These are phyloP conservation scores for Stereocaulon alpinum DNA, from an alignment of 495 filamentous ascomycete species.

Conservation along the genomic window DNA sequence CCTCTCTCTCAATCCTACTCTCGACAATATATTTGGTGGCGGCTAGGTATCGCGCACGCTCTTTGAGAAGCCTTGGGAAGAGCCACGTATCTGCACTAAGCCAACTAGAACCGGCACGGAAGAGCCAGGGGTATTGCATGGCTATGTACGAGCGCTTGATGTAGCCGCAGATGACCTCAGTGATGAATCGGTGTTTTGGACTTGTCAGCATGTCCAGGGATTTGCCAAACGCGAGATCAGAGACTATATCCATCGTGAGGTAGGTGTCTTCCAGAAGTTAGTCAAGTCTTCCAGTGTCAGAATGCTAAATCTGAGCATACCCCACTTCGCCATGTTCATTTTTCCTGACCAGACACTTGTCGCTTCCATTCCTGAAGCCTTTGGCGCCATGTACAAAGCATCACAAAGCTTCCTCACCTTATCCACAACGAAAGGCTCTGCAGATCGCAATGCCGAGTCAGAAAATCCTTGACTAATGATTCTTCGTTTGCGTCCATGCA, in stretches of 20 bases:
- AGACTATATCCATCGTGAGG: conserved; percentile 26
- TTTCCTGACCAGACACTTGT: conserved; percentile 8
- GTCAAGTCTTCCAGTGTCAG: neutral
- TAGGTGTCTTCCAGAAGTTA: neutral
- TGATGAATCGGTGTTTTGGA: conserved; percentile 21
- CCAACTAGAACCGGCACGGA: neutral
- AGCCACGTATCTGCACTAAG: conserved; percentile 5
- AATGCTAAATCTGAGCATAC: neutral
- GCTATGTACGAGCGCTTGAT: neutral
- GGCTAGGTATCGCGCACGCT: neutral
- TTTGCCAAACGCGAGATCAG: conserved; percentile 24
- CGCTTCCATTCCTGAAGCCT: neutral
- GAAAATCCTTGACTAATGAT: conserved; percentile 48
- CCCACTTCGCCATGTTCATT: conserved; percentile 9
- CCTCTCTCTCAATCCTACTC: conserved; percentile 27
- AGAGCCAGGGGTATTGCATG: conserved; percentile 15
- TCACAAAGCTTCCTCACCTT: conserved; percentile 37
- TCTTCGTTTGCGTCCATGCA: conserved; percentile 43
- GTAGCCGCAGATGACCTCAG: conserved; percentile 15
- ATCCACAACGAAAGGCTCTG: conserved; percentile 31
- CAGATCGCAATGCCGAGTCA: conserved; percentile 38
- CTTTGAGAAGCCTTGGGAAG: neutral
- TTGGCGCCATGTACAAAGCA: conserved; percentile 6
- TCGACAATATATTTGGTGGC: neutral
- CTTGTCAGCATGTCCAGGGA: conserved; percentile 12